Conservation (phyloP, 345 rosid species). For the Eucalyptus polyanthemos region DNA sequence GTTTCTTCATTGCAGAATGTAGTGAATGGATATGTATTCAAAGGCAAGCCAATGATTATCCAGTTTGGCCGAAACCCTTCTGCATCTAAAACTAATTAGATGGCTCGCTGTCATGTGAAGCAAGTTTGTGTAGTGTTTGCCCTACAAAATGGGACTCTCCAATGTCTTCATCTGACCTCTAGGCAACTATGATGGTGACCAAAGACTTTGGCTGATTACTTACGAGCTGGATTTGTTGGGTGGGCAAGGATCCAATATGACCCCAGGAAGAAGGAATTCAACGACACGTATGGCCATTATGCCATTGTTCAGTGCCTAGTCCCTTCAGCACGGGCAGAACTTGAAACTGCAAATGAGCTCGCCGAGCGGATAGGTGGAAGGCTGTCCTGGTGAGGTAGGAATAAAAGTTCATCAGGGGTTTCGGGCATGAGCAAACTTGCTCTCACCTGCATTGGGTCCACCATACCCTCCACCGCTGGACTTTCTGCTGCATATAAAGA, state of each 20-base stretch:
- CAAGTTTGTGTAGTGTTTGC: not conserved
- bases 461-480: not conserved
- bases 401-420: not conserved
- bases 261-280: not conserved
- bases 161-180: not conserved
- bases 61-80: slow-evolving; percentile 78
- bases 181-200: not conserved
- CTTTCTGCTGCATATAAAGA: not conserved
- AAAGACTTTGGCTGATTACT: not conserved
- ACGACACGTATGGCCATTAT: too few relatives aligned
- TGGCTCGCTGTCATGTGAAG: not conserved
- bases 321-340: not conserved
- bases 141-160: not conserved
- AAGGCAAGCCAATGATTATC: slow-evolving; percentile 86
- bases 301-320: not conserved
- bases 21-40: slow-evolving; percentile 70
- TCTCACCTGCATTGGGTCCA: not conserved
- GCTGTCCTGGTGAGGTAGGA: not conserved
- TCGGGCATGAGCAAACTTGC: not conserved
- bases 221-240: not conserved
- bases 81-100: slow-evolving; percentile 27
- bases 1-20: slow-evolving; percentile 48
- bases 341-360: not conserved
- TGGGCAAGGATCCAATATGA: not conserved
- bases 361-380: not conserved